phyloP scores from a whole-genome alignment of 495 filamentous ascomycete species.

The Thermothielavioides terrestris region DNA sequence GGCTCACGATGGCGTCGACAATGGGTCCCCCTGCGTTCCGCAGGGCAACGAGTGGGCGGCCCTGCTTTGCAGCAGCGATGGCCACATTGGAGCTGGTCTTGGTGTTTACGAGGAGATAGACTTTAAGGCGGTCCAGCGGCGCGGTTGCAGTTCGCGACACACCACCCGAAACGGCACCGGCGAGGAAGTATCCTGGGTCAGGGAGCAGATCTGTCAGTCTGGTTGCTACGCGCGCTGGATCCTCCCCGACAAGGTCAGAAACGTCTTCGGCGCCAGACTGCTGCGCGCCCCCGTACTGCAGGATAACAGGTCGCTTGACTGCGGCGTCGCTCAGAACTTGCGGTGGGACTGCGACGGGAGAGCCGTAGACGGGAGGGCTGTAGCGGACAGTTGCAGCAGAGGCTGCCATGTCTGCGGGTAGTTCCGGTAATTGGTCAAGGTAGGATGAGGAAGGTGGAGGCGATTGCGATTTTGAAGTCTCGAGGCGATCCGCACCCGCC shows the following conservation, averaged over 20 bases:
- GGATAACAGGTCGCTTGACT: conserved; percentile 2
- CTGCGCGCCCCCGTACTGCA: conserved; percentile 13
- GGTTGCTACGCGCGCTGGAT: conserved; percentile 30
- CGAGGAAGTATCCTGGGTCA: conserved; percentile 90
- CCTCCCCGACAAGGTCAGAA: conserved; percentile 21
- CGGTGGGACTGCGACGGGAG: conserved; percentile 2
- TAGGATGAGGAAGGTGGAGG: too few relatives aligned
- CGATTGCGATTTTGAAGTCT: conserved; percentile 3
- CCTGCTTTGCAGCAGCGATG: conserved; percentile 59
- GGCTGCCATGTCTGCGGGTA: conserved; percentile 11
- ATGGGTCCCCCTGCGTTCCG: conserved; percentile 61
- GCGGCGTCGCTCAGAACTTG: conserved; percentile 11
- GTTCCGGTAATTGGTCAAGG: conserved; percentile 2
- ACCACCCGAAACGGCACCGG: conserved; percentile 85
- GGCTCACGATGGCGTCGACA: conserved; percentile 55
- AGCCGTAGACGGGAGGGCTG: conserved; percentile 2
- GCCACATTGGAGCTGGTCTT: conserved; percentile 47
- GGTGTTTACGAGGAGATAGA: conserved; percentile 93
- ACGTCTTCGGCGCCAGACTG: conserved; percentile 19
- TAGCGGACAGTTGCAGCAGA: conserved; percentile 11
- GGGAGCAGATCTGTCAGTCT: conserved; percentile 47
- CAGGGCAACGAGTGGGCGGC: conserved; percentile 56
- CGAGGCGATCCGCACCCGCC: background rate
- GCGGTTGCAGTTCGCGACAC: conserved; percentile 90
- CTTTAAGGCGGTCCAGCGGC: conserved; percentile 91